Conservation (phyloP, 805 yeast species). For the Kuraishia borneana region DNA sequence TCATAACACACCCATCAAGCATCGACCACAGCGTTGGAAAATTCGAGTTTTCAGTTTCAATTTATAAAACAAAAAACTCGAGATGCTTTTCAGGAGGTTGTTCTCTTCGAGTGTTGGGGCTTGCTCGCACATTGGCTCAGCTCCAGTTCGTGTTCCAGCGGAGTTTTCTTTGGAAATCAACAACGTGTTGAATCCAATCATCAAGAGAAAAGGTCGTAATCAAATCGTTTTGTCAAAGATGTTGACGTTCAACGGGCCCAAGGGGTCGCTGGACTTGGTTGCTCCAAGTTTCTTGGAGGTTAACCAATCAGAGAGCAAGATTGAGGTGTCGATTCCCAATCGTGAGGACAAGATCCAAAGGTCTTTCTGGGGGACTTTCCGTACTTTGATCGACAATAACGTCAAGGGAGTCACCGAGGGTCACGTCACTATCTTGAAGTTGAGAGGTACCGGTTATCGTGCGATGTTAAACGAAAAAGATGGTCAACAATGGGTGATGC, state of each 20-base stretch:
- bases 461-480: constrained; percentile 57
- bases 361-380: constrained; percentile 91
- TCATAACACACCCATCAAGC: background rate
- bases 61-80: too few species aligned
- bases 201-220: constrained; percentile 57
- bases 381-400: constrained; percentile 68
- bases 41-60: too few species aligned
- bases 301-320: constrained; percentile 19
- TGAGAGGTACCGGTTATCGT: constrained; percentile 96
- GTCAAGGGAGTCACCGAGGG: constrained; percentile 89
- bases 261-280: constrained; percentile 51
- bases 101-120: constrained; percentile 15
- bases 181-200: constrained; percentile 41
- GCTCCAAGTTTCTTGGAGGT: constrained; percentile 65
- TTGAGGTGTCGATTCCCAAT: constrained; percentile 47
- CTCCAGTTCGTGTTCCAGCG: constrained; percentile 59
- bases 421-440: constrained; percentile 73
- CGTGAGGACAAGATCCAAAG: constrained; percentile 55
- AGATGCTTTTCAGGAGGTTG: too few species aligned
- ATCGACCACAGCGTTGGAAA: background rate
- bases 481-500: constrained; percentile 46
- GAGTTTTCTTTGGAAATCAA: constrained; percentile 42
- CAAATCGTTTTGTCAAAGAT: constrained; percentile 45
- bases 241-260: constrained; percentile 64
- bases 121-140: constrained; percentile 66